Percentiles rank a stretch among this genome's conserved stretches.
Conservation (phyloP, 805 yeast species). For the Ascoidea tarda region DNA sequence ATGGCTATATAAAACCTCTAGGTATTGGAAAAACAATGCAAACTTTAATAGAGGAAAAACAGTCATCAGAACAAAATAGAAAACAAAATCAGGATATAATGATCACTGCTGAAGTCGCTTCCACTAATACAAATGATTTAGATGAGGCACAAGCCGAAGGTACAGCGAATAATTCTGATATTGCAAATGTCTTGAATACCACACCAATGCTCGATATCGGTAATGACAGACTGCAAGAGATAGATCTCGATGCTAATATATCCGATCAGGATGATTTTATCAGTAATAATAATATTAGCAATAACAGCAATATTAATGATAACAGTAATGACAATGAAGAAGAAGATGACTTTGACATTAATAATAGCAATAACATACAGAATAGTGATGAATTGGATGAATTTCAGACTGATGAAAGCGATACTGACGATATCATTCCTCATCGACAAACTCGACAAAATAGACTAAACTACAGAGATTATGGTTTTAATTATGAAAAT, state of each 20-base stretch:
- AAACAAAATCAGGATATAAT: slow-evolving; percentile 11
- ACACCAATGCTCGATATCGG: slow-evolving; percentile 6
- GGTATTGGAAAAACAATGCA: slow-evolving; percentile 45
- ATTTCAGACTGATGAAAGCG: not conserved
- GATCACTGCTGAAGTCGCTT: slow-evolving; percentile 8
- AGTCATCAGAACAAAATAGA: slow-evolving; percentile 16
- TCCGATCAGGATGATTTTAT: slow-evolving; percentile 9
- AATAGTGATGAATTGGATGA: not conserved
- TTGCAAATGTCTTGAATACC: not conserved
- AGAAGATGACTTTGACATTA: slow-evolving; percentile 1
- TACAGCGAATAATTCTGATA: not conserved
- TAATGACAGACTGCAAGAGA: slow-evolving; percentile 8
- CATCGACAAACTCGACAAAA: too few species aligned
- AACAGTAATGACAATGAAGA: slow-evolving; percentile 7
- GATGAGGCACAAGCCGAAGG: slow-evolving; percentile 8
- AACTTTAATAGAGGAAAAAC: slow-evolving; percentile 18
- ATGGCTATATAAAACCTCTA: slow-evolving; percentile 36
- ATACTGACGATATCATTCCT: too few species aligned
- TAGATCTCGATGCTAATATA: slow-evolving; percentile 17
- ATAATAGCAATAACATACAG: not conserved
- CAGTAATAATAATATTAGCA: not conserved
- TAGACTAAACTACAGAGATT: not conserved
- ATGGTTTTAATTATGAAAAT: not conserved
- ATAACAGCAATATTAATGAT: not conserved
- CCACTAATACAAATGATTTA: slow-evolving; percentile 12